Evolutionary conservation across 75 land plant species (phyloP).

Genomic region (Pinus tabuliformis): DNA sequence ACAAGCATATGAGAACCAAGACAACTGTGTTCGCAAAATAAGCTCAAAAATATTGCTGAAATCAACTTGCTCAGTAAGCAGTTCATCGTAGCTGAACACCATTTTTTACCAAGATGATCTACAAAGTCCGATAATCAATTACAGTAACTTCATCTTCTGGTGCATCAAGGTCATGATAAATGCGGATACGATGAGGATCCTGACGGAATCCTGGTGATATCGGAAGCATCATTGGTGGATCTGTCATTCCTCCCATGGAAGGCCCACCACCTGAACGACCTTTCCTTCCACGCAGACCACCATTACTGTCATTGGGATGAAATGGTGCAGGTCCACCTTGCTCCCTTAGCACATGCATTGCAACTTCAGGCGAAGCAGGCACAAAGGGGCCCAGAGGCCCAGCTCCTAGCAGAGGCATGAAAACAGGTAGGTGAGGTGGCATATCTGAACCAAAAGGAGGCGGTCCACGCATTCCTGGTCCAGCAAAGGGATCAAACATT

Average conservation of each 20-base stretch:
- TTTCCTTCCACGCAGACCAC: constrained; percentile 71
- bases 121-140: constrained; percentile 94
- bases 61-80: no score
- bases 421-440: constrained; percentile 78
- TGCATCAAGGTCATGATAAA: constrained; percentile 96
- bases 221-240: constrained; percentile 63
- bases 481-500: constrained; percentile 75
- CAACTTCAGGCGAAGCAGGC: constrained; percentile 99
- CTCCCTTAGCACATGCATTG: constrained; percentile 91
- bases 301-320: constrained; percentile 64
- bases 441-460: constrained; percentile 81
- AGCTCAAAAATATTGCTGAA: no score
- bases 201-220: constrained; percentile 60
- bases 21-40: no score
- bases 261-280: constrained; percentile 46
- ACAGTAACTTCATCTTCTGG: constrained; percentile 99
- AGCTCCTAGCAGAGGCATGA: constrained; percentile 99
- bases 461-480: constrained; percentile 65
- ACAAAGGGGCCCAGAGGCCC: constrained; percentile 99
- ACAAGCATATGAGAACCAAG: no score
- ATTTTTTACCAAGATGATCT: constrained; percentile 1
- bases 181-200: constrained; percentile 86
- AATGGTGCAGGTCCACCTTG: constrained; percentile 76
- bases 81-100: no score
- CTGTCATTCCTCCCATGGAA: constrained; percentile 41